Evolutionary conservation across 176 grass and related monocot species (phyloP), one percentile per base, ranked within the genome.

Genomic region (Carex parvula): DNA sequence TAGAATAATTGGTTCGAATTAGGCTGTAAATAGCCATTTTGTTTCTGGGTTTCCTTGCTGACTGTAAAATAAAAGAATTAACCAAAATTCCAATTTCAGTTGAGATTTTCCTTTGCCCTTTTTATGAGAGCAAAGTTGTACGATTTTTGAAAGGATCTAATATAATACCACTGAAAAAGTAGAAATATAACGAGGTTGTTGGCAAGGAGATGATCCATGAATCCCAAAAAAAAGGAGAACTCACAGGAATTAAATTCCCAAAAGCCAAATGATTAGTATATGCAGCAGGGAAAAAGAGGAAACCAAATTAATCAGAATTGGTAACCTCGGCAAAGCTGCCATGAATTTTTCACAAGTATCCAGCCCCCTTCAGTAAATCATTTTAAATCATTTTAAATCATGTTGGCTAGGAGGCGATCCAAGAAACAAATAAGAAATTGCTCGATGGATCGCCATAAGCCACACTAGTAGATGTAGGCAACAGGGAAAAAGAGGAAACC

Each of bases 401-500:
- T n/a, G 77, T 80, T 41, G 77, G 77, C 77, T 39, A 29, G 14
- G 26, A 80, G 77, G 77, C 26, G 54, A 80, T 61, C 77, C 77
- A 80, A 35, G 30, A 60, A 39, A 60, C 55, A 41, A 71, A 80
- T 3, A 35, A 53, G 15, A 13, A 72, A 39, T 60, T 57, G 53
- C 24, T 79, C 13, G 3, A 58, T 80, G 77, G 77, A 60, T 80
- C 77, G 55, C 26, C 53, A 61, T 21, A 35, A n/a, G 77, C 29
- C 77, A 60, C 22, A 41, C 15, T 12, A 41, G 8, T 80, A 39
- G 18, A 81, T 81, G 16, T 81, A 42, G 79, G 79, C 79, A 81
- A 81, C 79, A 81, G 79, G 79, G 79, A 81, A 81, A 81, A 81
- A 81, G 79, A 81, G 79, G 79, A 81, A 63, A 81, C 79, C 79